These are phyloP conservation scores for Pythium biforme DNA, from an alignment of 352 stramenopile species.

Conservation along the genomic window DNA sequence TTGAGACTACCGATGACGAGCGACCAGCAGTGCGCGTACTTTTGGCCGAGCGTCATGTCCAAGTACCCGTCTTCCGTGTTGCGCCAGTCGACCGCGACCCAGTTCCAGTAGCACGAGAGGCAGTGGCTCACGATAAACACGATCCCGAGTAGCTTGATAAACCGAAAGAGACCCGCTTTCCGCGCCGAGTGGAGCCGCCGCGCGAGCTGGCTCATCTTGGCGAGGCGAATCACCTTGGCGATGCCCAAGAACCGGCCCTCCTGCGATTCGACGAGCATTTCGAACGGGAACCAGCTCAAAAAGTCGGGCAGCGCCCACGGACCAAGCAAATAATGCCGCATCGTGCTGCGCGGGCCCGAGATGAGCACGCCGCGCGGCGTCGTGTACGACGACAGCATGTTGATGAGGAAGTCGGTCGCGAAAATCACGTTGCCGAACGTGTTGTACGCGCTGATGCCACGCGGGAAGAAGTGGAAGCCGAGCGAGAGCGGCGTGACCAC, in stretches of 20 bases:
- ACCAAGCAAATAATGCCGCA: conserved; percentile 55
- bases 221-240: conserved; percentile 65
- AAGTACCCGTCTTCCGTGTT: conserved; percentile 34
- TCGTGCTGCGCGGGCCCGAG: conserved; percentile 39
- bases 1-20: conserved; percentile 62
- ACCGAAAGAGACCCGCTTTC: conserved; percentile 61
- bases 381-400: conserved; percentile 62
- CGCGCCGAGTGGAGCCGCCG: conserved; percentile 56
- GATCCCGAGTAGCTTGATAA: conserved; percentile 47
- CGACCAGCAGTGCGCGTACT: conserved; percentile 61
- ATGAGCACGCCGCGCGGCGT: conserved; percentile 50
- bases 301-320: conserved; percentile 58
- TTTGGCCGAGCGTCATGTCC: conserved; percentile 27
- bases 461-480: conserved; percentile 41
- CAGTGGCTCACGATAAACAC: conserved; percentile 60
- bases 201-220: conserved; percentile 62
- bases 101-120: conserved; percentile 71
- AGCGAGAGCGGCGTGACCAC: conserved; percentile 54
- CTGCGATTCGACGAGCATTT: conserved; percentile 33
- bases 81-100: conserved; percentile 47
- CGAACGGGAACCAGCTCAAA: conserved; percentile 72
- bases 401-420: conserved; percentile 52
- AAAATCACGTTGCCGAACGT: conserved; percentile 48
- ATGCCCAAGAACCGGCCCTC: conserved; percentile 57
- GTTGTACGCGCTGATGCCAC: conserved; percentile 36